phyloP scores from a whole-genome alignment of 176 grass and related monocot genomes.

The Panicum miliaceum region DNA sequence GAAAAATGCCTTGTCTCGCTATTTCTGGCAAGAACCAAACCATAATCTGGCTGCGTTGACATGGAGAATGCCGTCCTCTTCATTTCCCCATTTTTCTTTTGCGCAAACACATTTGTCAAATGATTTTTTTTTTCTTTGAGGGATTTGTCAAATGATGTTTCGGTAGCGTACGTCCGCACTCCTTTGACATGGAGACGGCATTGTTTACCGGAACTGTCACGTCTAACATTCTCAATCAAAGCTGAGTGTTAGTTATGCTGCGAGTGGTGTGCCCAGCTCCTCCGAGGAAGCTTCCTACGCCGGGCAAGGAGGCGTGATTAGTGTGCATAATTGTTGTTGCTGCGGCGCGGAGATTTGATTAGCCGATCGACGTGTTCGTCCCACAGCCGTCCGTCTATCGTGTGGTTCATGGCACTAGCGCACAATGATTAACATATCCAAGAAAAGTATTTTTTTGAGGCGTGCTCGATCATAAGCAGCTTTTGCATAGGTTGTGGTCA shows the following conservation, averaged over 20 bases:
- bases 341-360: background rate
- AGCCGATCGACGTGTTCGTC: background rate
- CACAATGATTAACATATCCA: too few relatives aligned
- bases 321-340: background rate
- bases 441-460: background rate
- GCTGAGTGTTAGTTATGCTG: background rate
- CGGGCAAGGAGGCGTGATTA: background rate
- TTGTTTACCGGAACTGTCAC: constrained; percentile 39
- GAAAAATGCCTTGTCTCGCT: background rate
- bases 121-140: background rate
- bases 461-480: too few relatives aligned
- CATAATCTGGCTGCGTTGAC: background rate
- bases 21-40: background rate
- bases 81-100: too few relatives aligned
- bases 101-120: background rate
- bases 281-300: constrained; percentile 13
- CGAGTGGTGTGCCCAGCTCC: background rate
- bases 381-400: background rate
- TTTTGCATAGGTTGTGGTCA: too few relatives aligned
- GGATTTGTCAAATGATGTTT: constrained; percentile 3
- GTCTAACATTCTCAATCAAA: background rate
- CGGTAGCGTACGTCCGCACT: background rate
- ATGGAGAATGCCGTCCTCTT: background rate
- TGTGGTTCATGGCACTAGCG: background rate
- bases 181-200: background rate